Percentiles rank a stretch among this genome's conserved stretches.
phyloP scores from a whole-genome alignment of 2,329 filamentous ascomycete species.

The Pseudopyrenochaeta lycopersici region DNA sequence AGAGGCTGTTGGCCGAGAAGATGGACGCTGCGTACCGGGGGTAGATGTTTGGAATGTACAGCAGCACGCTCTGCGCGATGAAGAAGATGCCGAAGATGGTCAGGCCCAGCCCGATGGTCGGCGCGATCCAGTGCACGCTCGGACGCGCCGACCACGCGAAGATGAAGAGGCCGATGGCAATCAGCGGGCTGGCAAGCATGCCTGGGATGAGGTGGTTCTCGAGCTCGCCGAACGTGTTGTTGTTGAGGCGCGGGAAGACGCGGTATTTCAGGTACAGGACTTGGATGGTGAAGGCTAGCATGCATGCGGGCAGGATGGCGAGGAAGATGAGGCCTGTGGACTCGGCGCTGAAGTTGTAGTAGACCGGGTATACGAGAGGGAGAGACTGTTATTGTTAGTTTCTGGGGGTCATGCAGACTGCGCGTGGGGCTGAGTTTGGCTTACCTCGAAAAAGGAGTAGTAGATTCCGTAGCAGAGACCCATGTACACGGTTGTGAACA shows the following conservation, averaged over 20 bases:
- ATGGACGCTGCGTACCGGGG: conserved; percentile 59
- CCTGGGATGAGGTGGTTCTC: conserved; percentile 79
- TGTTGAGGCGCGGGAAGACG: conserved; percentile 66
- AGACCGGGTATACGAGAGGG: conserved; percentile 73
- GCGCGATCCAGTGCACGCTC: conserved; percentile 64
- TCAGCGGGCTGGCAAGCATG: conserved; percentile 59
- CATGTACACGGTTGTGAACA: conserved; percentile 86
- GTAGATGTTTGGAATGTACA: conserved; percentile 72
- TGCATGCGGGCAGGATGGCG: conserved; percentile 75
- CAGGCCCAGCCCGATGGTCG: conserved; percentile 61
- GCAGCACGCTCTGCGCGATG: conserved; percentile 59
- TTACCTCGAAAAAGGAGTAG: conserved; percentile 76
- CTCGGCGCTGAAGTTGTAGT: conserved; percentile 77
- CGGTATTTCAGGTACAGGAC: conserved; percentile 81
- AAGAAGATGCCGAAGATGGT: conserved; percentile 54
- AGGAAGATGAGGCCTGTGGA: conserved; percentile 86
- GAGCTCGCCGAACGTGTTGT: conserved; percentile 74
- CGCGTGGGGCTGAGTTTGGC: background rate
- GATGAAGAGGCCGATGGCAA: conserved; percentile 70
- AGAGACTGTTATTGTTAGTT: conserved; percentile 42
- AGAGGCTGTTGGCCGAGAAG: conserved; percentile 69
- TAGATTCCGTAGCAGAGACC: conserved; percentile 76
- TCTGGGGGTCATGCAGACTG: background rate
- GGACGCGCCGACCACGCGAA: conserved; percentile 71
- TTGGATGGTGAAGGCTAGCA: conserved; percentile 70